A percentile compares a stretch with the other conserved stretches of the same genome.
Evolutionary conservation across 2,329 filamentous ascomycete genomes (phyloP).

Genomic region (Aspergillus sp.): DNA sequence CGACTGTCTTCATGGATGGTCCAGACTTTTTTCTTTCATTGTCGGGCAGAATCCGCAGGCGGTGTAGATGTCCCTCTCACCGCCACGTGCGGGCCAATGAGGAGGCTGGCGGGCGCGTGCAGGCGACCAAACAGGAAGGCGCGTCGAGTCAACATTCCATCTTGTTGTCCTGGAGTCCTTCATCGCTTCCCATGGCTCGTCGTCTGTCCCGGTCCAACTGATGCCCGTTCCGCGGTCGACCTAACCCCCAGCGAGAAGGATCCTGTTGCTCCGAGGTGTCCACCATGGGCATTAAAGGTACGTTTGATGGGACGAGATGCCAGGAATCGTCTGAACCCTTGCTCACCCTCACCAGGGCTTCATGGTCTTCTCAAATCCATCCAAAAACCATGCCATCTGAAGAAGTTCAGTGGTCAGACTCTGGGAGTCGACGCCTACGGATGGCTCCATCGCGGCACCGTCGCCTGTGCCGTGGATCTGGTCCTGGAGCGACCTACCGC

Average conservation of each 20-base stretch:
- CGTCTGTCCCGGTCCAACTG: slow-evolving; percentile 3
- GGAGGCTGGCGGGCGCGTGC: not conserved
- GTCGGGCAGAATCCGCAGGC: slow-evolving; percentile 31
- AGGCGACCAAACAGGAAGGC: not conserved
- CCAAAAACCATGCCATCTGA: slow-evolving; percentile 81
- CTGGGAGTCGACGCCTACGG: slow-evolving; percentile 97
- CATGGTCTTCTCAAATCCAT: slow-evolving; percentile 94
- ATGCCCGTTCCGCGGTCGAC: slow-evolving; percentile 20
- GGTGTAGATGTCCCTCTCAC: slow-evolving; percentile 20
- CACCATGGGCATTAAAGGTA: slow-evolving; percentile 49
- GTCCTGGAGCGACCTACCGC: slow-evolving; percentile 83
- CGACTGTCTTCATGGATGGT: not conserved
- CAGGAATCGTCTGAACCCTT: not conserved
- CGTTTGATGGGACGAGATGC: not conserved
- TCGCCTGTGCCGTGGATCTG: slow-evolving; percentile 86
- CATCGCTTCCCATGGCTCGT: slow-evolving; percentile 3
- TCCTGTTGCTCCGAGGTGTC: slow-evolving; percentile 25
- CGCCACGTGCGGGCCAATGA: slow-evolving; percentile 21
- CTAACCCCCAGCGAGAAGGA: slow-evolving; percentile 29
- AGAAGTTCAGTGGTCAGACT: slow-evolving; percentile 82
- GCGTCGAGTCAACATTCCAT: slow-evolving; percentile 31
- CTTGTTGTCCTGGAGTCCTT: slow-evolving; percentile 19
- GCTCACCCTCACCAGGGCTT: slow-evolving; percentile 59
- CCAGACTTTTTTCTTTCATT: slow-evolving; percentile 20
- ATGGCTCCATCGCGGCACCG: slow-evolving; percentile 92